Conservation (phyloP, 495 filamentous ascomycete species). For the Clavariopsis aquatica region DNA sequence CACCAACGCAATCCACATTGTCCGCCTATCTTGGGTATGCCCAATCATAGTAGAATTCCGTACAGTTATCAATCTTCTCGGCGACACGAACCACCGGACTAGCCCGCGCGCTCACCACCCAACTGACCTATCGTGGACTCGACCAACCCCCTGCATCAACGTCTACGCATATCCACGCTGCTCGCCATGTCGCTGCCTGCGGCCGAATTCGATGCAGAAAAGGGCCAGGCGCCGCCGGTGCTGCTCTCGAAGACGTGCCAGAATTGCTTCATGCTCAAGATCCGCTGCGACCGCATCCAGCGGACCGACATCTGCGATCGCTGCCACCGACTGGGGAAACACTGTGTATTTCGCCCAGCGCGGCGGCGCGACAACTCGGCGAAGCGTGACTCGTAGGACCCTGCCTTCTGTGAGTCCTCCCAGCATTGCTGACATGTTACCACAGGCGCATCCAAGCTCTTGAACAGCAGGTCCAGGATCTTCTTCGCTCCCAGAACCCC, state of each 20-base stretch:
- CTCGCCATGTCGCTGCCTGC: constrained; percentile 5
- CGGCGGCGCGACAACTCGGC: constrained; percentile 31
- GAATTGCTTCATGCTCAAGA: constrained; percentile 36
- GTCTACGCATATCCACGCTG: background rate
- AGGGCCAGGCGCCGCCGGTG: constrained; percentile 6
- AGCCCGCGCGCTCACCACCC: background rate
- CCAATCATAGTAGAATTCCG: background rate
- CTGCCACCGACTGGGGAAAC: constrained; percentile 29
- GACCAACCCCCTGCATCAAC: too few species aligned
- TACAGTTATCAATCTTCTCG: background rate
- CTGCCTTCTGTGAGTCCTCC: background rate
- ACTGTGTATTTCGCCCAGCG: constrained; percentile 34
- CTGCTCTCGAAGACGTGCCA: constrained; percentile 33
- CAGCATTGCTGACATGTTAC: constrained; percentile 1
- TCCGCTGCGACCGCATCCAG: constrained; percentile 31
- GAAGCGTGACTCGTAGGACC: constrained; percentile 29
- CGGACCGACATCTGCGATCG: constrained; percentile 29
- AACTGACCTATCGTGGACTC: too few species aligned
- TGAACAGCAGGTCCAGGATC: constrained; percentile 28
- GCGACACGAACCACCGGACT: background rate
- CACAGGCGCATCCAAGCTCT: constrained; percentile 29
- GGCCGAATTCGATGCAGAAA: constrained; percentile 3
- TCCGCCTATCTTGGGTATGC: too few species aligned
- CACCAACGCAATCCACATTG: background rate
- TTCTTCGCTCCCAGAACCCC: constrained; percentile 10